A percentile compares a stretch with the other conserved stretches of the same genome.
These are phyloP conservation scores for Starmerella sp. DNA, from an alignment of 805 yeast genomes.

Conservation along the genomic window DNA sequence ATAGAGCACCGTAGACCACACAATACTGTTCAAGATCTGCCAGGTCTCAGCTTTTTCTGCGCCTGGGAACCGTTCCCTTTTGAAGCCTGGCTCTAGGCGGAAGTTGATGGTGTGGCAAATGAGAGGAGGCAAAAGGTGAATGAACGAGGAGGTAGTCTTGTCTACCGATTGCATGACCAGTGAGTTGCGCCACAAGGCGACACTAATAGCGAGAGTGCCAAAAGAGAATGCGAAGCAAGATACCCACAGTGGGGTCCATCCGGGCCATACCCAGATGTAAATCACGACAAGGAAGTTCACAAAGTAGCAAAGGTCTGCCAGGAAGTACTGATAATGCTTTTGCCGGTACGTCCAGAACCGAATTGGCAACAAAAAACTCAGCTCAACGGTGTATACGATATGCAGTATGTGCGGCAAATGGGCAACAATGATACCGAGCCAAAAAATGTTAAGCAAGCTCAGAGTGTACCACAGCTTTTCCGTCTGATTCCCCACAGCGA, in stretches of 20 bases:
- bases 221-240: slow-evolving; percentile 76
- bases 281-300: slow-evolving; percentile 60
- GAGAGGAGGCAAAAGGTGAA: slow-evolving; percentile 83
- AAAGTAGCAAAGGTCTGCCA: slow-evolving; percentile 89
- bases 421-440: slow-evolving; percentile 68
- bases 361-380: slow-evolving; percentile 63
- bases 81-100: slow-evolving; percentile 46
- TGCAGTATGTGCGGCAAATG: slow-evolving; percentile 69
- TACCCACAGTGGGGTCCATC: slow-evolving; percentile 58
- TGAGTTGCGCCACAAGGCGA: slow-evolving; percentile 90
- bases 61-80: slow-evolving; percentile 61
- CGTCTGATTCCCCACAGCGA: slow-evolving; percentile 32
- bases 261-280: slow-evolving; percentile 76
- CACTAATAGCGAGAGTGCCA: slow-evolving; percentile 89
- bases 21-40: slow-evolving; percentile 57
- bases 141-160: slow-evolving; percentile 81
- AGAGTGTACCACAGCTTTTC: slow-evolving; percentile 76
- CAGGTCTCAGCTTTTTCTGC: slow-evolving; percentile 58
- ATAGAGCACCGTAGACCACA: slow-evolving; percentile 72
- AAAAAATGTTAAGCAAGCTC: slow-evolving; percentile 55
- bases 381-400: slow-evolving; percentile 52
- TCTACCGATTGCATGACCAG: slow-evolving; percentile 84
- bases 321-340: slow-evolving; percentile 66
- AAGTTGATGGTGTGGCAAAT: slow-evolving; percentile 81
- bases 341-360: slow-evolving; percentile 74